Base-by-base conservation (phyloP, 2,329 filamentous ascomycete genomes). In the Aspergillus sp. region DNA sequence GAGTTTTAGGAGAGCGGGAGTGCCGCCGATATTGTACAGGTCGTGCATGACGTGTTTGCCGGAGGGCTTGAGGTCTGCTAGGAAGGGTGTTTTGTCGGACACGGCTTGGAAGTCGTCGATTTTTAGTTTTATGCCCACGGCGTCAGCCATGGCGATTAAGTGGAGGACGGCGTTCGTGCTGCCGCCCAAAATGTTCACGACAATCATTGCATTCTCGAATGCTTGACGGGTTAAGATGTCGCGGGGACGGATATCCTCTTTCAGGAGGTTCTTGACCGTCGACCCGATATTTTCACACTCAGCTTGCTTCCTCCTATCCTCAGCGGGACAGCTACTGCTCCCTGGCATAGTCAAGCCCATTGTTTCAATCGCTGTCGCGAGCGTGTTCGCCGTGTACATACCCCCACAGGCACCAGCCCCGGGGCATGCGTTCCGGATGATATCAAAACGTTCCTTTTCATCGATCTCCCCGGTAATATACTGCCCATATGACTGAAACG, bases 401-500 rank as follows among this genome's bases (percentile, higher is more conserved):
- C 87, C 87, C 63, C 87, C 87, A 60, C 87, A 91, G 12, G 87
- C 87, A 55, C 87, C 87, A 56, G 81, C 76, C 25, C 86, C 86
- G n/a, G 86, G 86, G 67, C 90, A 43, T 12, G 41, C 41, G 12
- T 43, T 94, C 6, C 41, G 41, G 13, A 43, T 53, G 3, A 52
- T 49, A 44, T 53, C 51, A 4, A 53, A 48, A 7, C 49, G 44
- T 12, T 53, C 32, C 22, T 47, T 38, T 30, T 53, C 51, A 7
- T 51, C 43, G 35, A 53, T 51, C 35, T 51, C 33, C 0, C 47
- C 47, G 2, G 47, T 47, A 25, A 96, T 84, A 72, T 89, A 95
- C 68, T 95, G 87, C 19, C 90, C 90, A 63, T 96, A 96, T 3
- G 90, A 85, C 73, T 96, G 90, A 79, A 96, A 96, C 32, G 91